phyloP scores from a whole-genome alignment of 192 early-diverging fungal species.

The Linderina pennispora region DNA sequence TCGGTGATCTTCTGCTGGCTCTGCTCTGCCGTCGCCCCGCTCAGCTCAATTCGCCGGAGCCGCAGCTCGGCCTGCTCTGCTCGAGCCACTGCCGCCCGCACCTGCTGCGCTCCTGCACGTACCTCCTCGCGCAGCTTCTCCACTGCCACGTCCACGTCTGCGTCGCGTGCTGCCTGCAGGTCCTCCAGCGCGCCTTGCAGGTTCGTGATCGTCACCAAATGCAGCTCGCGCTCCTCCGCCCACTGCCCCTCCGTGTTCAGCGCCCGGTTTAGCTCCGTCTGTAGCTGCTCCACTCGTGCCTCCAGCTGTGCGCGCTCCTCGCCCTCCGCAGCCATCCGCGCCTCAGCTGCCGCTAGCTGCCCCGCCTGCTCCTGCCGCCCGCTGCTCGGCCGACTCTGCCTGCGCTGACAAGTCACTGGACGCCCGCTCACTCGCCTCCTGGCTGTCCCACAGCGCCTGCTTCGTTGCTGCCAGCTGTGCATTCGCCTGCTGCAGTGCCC shows the following conservation, averaged over 20 bases:
- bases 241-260: constrained; percentile 53
- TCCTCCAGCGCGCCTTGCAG: constrained; percentile 83
- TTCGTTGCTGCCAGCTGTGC: constrained; percentile 24
- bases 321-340: constrained; percentile 17
- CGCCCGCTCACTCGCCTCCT: constrained; percentile 22
- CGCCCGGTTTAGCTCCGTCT: constrained; percentile 50
- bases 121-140: constrained; percentile 49
- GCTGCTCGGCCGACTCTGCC: constrained; percentile 5
- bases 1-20: constrained; percentile 47
- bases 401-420: constrained; percentile 31
- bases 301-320: constrained; percentile 29
- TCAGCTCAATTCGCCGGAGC: constrained; percentile 18
- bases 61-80: constrained; percentile 34
- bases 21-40: constrained; percentile 45
- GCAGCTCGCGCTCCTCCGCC: constrained; percentile 53
- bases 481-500: constrained; percentile 3
- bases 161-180: constrained; percentile 74
- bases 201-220: constrained; percentile 64
- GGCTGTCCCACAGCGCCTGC: constrained; percentile 34
- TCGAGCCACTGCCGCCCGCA: constrained; percentile 52
- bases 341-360: constrained; percentile 19
- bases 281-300: constrained; percentile 44
- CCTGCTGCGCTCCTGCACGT: constrained; percentile 31
- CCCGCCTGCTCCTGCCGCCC: constrained; percentile 11
- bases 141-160: constrained; percentile 56